A percentile compares a stretch with the other conserved stretches of the same genome.
phyloP scores from a whole-genome alignment of 2,329 filamentous ascomycete genomes.

The Neofusicoccum laricinum region DNA sequence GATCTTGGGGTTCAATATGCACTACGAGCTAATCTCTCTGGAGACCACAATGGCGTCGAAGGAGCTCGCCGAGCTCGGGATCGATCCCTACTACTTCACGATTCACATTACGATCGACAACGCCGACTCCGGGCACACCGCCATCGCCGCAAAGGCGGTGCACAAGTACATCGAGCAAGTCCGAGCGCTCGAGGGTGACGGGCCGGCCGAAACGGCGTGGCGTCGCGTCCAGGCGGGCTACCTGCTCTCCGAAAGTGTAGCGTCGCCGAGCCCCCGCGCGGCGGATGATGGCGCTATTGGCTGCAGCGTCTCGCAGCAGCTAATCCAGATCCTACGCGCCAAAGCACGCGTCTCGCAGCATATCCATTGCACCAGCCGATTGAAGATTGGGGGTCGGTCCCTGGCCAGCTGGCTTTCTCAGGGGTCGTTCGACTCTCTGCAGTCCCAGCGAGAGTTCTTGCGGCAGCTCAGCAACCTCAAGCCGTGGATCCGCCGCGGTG shows the following conservation, averaged over 20 bases:
- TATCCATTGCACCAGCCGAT: constrained; percentile 40
- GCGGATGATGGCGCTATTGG: too few relatives aligned
- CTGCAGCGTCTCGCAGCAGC: too few relatives aligned
- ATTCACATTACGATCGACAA: constrained; percentile 54
- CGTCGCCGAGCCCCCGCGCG: too few relatives aligned
- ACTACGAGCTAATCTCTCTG: constrained; percentile 44
- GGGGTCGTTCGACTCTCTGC: constrained; percentile 25
- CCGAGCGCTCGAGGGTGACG: constrained; percentile 24
- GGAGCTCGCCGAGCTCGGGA: constrained; percentile 44
- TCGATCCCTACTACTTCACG: constrained; percentile 50
- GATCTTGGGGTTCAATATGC: constrained; percentile 51
- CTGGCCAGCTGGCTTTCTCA: constrained; percentile 44
- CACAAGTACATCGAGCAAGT: constrained; percentile 37
- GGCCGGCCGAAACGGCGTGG: constrained; percentile 36
- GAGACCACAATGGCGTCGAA: constrained; percentile 40
- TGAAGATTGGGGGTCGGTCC: constrained; percentile 38
- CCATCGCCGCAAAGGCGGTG: constrained; percentile 44
- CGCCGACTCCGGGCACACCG: constrained; percentile 46
- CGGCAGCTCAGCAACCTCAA: constrained; percentile 32
- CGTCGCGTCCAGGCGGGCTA: constrained; percentile 44
- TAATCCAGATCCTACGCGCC: too few relatives aligned
- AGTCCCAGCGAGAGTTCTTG: constrained; percentile 39
- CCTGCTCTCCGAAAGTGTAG: constrained; percentile 28
- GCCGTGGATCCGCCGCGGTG: constrained; percentile 43
- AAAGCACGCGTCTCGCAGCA: constrained; percentile 30